These are phyloP conservation scores for Dendrothele bispora DNA, from an alignment of 768 basidiomycete species.

Conservation along the genomic window DNA sequence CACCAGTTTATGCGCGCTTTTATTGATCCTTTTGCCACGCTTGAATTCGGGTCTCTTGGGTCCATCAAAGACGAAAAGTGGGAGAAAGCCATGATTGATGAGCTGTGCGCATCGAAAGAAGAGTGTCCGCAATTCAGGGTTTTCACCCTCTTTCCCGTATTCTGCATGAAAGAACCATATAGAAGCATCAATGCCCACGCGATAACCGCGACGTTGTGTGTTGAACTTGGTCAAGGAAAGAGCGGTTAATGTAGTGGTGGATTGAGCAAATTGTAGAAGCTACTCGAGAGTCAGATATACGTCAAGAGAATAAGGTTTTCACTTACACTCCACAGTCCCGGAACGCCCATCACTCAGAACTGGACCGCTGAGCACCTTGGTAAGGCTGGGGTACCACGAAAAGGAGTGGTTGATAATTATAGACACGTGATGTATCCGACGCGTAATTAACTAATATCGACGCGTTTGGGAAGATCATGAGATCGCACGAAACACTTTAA, in stretches of 20 bases:
- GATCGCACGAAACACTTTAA: neutral
- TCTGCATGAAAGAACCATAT: constrained; percentile 61
- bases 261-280: constrained; percentile 20
- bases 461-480: no score
- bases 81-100: constrained; percentile 76
- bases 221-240: constrained; percentile 80
- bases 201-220: constrained; percentile 73
- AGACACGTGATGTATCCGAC: no score
- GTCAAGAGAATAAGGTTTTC: neutral
- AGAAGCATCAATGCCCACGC: constrained; percentile 80
- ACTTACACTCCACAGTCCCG: constrained; percentile 52
- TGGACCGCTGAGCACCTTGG: no score
- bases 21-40: constrained; percentile 70
- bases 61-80: constrained; percentile 92
- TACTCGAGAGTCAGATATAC: neutral
- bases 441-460: no score
- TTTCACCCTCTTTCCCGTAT: constrained; percentile 56
- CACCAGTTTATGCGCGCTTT: constrained; percentile 61
- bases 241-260: constrained; percentile 17
- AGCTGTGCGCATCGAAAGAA: constrained; percentile 86
- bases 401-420: neutral
- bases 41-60: constrained; percentile 81
- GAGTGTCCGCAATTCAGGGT: constrained; percentile 63
- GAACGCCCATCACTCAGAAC: constrained; percentile 49
- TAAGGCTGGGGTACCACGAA: no score